Evolutionary conservation across 2,329 filamentous ascomycete species (phyloP), one percentile per base, ranked within the genome.

Genomic region (Trichoderma atroviride): DNA sequence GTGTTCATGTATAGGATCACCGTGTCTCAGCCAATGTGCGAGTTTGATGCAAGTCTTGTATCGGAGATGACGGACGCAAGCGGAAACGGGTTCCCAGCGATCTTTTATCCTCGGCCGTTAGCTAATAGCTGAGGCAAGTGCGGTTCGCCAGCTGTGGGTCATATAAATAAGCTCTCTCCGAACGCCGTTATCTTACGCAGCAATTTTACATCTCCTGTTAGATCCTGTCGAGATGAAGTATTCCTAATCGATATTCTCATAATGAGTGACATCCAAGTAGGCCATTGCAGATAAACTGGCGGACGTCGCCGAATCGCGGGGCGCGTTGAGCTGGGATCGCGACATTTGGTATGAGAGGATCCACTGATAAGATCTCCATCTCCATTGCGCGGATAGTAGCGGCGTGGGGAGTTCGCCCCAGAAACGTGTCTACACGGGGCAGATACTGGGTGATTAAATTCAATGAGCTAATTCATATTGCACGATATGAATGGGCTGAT

Each of bases 231-330:
- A 50, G 13, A 27, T 4, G n/a, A 53, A 53, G 22, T 27, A 19
- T 31, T 19, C 33, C 6, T 40, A 22, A 64, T 55, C 33, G 61
- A 31, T n/a, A 43, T 56, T 13, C 22, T 5, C 6, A 19, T 5
- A 35, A n/a, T 22, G 31, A 22, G 31, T 16, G 22, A 52, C 16
- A 53, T 27, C 24, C n/a, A 19, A 19, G 16, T 4, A n/a, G 40
- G 16, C 35, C n/a, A 43, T 22, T 29, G 31, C 2, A 27, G n/a
- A 19, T 40, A 67, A 6, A 16, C 7, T 14, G 16, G 31, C 64
- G 64, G 64, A 67, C 50, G 29, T 67, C 53, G 55, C 64, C 64
- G 64, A 19, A 24, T 31, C 43, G 64, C 63, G 64, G 40, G 53
- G n/a, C 37, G 37, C 4, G 37, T n/a, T 29, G 16, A 52, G 55